These are phyloP conservation scores for Penicillium sp. DNA, from an alignment of 2,329 filamentous ascomycete genomes.

Conservation along the genomic window DNA sequence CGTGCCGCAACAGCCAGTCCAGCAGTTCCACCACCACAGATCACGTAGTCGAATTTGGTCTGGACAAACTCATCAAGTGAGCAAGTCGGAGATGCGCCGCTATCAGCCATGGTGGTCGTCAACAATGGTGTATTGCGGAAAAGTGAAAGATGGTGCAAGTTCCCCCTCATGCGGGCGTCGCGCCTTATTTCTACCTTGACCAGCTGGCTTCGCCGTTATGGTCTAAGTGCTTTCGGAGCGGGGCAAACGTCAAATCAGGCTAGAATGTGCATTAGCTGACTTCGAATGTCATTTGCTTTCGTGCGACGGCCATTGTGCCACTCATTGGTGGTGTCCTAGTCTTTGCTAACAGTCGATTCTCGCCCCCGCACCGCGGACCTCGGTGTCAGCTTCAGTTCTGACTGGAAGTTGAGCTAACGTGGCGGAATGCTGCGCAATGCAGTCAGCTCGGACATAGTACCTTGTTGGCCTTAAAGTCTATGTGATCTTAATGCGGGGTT, in stretches of 20 bases:
- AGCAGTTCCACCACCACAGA: constrained; percentile 9
- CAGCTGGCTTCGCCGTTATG: background rate
- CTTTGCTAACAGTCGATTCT: background rate
- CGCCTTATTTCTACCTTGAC: background rate
- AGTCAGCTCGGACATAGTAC: background rate
- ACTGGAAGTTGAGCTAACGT: background rate
- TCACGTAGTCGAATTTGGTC: constrained; percentile 2
- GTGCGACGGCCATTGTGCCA: background rate
- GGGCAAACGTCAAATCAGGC: background rate
- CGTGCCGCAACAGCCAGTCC: constrained; percentile 6
- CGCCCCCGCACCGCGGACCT: background rate
- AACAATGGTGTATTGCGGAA: background rate
- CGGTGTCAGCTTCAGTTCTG: background rate
- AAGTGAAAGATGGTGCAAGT: background rate
- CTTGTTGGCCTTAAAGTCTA: too few species aligned
- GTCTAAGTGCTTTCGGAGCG: background rate
- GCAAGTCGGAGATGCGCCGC: background rate
- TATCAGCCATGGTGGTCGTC: background rate
- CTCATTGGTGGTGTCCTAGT: background rate
- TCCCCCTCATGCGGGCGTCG: background rate
- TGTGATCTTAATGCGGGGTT: too few species aligned
- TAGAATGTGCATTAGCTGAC: background rate
- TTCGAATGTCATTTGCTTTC: background rate
- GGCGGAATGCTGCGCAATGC: background rate
- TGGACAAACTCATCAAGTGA: constrained; percentile 1